A percentile compares a stretch with the other conserved stretches of the same genome.
These are phyloP conservation scores for Orbilia brochopaga DNA, from an alignment of 2,329 filamentous ascomycete species.

Conservation along the genomic window DNA sequence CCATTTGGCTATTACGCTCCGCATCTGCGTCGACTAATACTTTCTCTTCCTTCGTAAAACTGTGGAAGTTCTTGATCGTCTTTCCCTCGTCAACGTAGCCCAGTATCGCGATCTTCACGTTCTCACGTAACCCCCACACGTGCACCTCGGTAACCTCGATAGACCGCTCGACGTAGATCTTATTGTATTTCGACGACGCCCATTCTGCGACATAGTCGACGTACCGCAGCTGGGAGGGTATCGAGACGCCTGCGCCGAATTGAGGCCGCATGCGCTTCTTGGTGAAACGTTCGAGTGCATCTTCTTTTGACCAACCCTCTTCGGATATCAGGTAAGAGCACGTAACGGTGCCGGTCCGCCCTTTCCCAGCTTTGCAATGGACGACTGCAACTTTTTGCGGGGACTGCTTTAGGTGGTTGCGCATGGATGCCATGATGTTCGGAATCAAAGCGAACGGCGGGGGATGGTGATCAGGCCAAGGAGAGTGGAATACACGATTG, in stretches of 20 bases:
- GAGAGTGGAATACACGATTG: conserved; percentile 83
- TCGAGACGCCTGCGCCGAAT: conserved; percentile 88
- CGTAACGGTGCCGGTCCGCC: conserved; percentile 83
- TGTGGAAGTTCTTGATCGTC: conserved; percentile 81
- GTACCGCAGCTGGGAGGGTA: conserved; percentile 88
- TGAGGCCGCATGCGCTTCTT: conserved; percentile 84
- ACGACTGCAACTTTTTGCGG: conserved; percentile 78
- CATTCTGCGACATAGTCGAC: conserved; percentile 77
- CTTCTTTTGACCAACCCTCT: conserved; percentile 71
- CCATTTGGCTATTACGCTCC: conserved; percentile 62
- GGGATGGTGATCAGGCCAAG: conserved; percentile 96
- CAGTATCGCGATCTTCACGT: conserved; percentile 84
- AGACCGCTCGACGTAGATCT: conserved; percentile 79
- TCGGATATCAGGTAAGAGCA: conserved; percentile 91
- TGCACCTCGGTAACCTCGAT: conserved; percentile 89
- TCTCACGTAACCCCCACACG: conserved; percentile 83
- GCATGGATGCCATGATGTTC: conserved; percentile 88
- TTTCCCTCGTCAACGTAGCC: conserved; percentile 85
- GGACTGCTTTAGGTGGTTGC: conserved; percentile 75
- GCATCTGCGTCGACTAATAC: conserved; percentile 67
- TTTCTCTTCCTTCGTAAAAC: conserved; percentile 75
- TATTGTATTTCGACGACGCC: conserved; percentile 63
- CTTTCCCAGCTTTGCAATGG: conserved; percentile 97
- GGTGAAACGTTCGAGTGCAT: conserved; percentile 73
- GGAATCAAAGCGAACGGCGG: conserved; percentile 90